Evolutionary conservation across 768 basidiomycete genomes (phyloP).

Genomic region (Suillus paluster): DNA sequence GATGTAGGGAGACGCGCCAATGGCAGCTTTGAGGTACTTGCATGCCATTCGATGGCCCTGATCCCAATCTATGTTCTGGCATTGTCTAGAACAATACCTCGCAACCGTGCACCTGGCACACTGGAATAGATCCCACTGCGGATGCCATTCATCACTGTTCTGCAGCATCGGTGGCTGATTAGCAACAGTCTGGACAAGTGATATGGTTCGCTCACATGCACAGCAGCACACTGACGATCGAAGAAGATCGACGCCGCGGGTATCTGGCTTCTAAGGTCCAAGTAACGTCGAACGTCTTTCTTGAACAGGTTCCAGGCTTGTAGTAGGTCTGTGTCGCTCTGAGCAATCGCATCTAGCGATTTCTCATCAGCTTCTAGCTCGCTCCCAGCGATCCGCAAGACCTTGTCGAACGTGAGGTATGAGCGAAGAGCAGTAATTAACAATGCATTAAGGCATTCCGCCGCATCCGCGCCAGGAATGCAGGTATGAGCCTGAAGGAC

Average conservation of each 20-base stretch:
- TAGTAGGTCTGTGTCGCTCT: neutral
- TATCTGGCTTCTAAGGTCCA: constrained; percentile 6
- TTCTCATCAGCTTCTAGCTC: constrained; percentile 5
- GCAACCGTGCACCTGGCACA: constrained; percentile 7
- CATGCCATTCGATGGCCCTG: constrained; percentile 1
- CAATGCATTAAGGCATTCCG: constrained; percentile 6
- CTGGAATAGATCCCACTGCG: constrained; percentile 7
- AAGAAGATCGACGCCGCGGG: constrained; percentile 4
- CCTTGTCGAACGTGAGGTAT: constrained; percentile 7
- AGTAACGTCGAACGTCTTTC: neutral
- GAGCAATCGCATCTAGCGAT: constrained; percentile 7
- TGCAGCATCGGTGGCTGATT: neutral
- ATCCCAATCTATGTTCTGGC: constrained; percentile 4
- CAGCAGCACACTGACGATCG: constrained; percentile 6
- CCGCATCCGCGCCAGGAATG: neutral
- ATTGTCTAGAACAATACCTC: constrained; percentile 7
- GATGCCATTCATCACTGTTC: constrained; percentile 9
- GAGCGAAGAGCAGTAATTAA: constrained; percentile 7
- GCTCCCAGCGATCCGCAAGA: constrained; percentile 6
- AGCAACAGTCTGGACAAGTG: neutral
- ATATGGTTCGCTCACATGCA: neutral
- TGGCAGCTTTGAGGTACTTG: constrained; percentile 8
- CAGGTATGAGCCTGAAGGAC: constrained; percentile 4
- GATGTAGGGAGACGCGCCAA: neutral
- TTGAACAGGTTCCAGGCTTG: constrained; percentile 3